Base-by-base conservation (phyloP, 2,329 filamentous ascomycete genomes). In the Diaporthe sp. region DNA sequence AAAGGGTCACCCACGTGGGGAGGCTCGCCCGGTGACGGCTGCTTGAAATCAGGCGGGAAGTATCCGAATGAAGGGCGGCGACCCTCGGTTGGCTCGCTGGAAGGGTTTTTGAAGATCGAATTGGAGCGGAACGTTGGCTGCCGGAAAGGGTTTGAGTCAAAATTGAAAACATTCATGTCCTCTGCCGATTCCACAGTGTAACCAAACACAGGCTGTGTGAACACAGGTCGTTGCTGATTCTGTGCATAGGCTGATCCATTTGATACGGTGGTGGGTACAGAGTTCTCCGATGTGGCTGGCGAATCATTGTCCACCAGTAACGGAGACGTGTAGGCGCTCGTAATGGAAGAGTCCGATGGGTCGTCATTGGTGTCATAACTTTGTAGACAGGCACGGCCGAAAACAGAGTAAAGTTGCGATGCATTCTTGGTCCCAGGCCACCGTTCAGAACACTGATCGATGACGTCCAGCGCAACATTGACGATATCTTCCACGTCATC, bases 371-470 rank as follows among this genome's bases (percentile, higher is more conserved):
- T 90, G 77, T 96, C 93, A 84, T 98, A 99, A 80, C 95, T 95
- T 82, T 95, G 95, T 80, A 98, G 87, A 80, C 96, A 98, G 17
- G 96, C 95, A 75, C 90, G 91, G 65, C 96, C 93, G 68, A 99
- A 91, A 78, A 95, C 95, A n/a, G 90, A 89, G 82, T 98, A 98
- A 17, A 98, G 90, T 79, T 97, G 92, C 13, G 95, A 92, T 4
- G 96, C 95, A 22, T 95, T 94, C 53, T 92, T 90, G 2, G 96
- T 95, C 15, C 96, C 97, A 0, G 97, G 97, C 97, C 97, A 98
- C 76, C 96, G 90, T 81, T 96, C 94, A 0, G 94, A 94, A 75
- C 95, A 96, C 74, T 93, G 91, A 75, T 93, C 90, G 76, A 98
- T 93, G 6, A 94, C 93, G 71, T 96, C 93, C 75, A 98, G 87